Evolutionary conservation across 805 yeast genomes (phyloP).

Genomic region (Wickerhamomyces xylosicus): DNA sequence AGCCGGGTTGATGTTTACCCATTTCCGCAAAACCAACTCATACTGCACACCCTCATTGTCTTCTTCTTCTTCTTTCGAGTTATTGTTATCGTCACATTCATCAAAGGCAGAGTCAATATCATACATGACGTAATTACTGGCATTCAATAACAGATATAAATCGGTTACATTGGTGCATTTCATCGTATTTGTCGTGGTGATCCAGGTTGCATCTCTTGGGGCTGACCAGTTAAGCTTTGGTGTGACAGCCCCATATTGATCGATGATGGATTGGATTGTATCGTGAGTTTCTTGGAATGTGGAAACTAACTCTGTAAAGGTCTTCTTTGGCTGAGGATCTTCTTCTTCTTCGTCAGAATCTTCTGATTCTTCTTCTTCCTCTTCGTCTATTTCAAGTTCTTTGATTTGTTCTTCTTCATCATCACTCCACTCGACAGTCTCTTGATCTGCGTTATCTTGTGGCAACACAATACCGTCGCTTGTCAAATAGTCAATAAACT

Average conservation of each 20-base stretch:
- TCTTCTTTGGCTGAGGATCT: slow-evolving; percentile 5
- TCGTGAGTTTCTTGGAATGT: slow-evolving; percentile 54
- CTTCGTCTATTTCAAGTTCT: slow-evolving; percentile 7
- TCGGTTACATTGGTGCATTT: slow-evolving; percentile 66
- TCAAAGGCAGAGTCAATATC: slow-evolving; percentile 71
- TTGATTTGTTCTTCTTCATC: slow-evolving; percentile 19
- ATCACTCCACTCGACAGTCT: slow-evolving; percentile 50
- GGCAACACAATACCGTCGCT: slow-evolving; percentile 65
- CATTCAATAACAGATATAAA: slow-evolving; percentile 67
- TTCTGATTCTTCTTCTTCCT: slow-evolving; percentile 5
- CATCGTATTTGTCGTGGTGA: slow-evolving; percentile 65
- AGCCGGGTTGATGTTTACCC: slow-evolving; percentile 82
- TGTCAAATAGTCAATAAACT: slow-evolving; percentile 48
- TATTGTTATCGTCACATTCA: slow-evolving; percentile 25
- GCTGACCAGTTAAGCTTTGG: slow-evolving; percentile 97
- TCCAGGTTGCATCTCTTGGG: slow-evolving; percentile 94
- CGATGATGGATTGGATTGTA: slow-evolving; percentile 34
- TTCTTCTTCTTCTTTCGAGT: slow-evolving; percentile 13
- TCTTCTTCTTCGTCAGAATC: slow-evolving; percentile 11
- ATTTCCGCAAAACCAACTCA: slow-evolving; percentile 71
- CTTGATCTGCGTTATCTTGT: slow-evolving; percentile 28
- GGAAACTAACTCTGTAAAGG: slow-evolving; percentile 17
- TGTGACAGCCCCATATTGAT: slow-evolving; percentile 47
- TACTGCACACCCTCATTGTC: slow-evolving; percentile 14
- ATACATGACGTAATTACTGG: slow-evolving; percentile 81